Evolutionary conservation across 2,329 filamentous ascomycete species (phyloP), one percentile per base, ranked within the genome.

Genomic region (Passalora sequoiae): DNA sequence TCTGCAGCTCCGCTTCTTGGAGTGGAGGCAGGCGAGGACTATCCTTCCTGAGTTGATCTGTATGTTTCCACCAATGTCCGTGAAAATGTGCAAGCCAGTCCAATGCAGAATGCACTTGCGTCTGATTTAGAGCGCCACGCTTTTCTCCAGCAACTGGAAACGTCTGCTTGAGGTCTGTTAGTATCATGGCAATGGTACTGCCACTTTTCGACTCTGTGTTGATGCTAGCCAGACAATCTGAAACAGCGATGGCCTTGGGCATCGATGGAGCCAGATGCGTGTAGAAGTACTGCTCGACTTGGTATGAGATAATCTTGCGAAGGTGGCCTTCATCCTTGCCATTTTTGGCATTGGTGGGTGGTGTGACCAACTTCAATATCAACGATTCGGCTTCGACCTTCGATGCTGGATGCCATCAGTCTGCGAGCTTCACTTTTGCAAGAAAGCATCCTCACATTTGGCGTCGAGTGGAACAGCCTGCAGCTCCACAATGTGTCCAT

Each of bases 251-350:
- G 0, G 65, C 58, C 0, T 61, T 56, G 0, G 64, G 57, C 1
- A 84, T 59, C 0, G 56, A 57, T 0, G 77, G 74, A 0, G 76
- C 77, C 8, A 84, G 60, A 2, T 73, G 59, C 1, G 65, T 66
- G 58, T 85, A 85, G 51, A 85, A 85, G 51, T 74, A 74, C 55
- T 81, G 79, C 60, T 85, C 81, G 3, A 83, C 77, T 33, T 80
- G 70, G 51, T 85, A 85, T 56, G 78, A 83, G 20, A 84, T 60
- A 46, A 84, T 73, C 56, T 85, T 85, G 5, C 81, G 73, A 0
- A 78, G 54, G 50, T 84, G 80, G 0, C 80, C 78, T 54, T 84
- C 80, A 27, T 81, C 74, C 3, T 64, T 53, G n/a, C 53, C 53
- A 19, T 47, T 53, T 0, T 40, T 48, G 24, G n/a, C 15, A 8